phyloP scores from a whole-genome alignment of 805 yeast species.

The Schwanniomyces sp. region DNA sequence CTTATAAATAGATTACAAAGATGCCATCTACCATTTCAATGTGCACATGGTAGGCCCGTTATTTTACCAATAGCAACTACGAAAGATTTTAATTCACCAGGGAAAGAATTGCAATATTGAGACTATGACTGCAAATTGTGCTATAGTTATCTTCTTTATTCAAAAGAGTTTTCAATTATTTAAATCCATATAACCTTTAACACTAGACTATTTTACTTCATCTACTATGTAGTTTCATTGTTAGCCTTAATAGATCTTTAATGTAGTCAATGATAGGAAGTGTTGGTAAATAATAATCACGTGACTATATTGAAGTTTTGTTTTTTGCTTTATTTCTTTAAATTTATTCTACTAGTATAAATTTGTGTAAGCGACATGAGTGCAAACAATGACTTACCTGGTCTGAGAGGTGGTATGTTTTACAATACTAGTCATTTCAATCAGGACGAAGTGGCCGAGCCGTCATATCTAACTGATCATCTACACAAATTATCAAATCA shows the following conservation, averaged over 20 bases:
- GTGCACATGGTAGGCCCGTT: constrained; percentile 88
- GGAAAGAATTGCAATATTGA: too few species aligned
- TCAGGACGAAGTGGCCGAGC: background rate
- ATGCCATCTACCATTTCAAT: constrained; percentile 67
- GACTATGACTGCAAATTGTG: too few species aligned
- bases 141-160: too few species aligned
- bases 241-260: background rate
- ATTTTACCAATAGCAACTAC: constrained; percentile 50
- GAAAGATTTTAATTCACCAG: background rate
- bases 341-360: background rate
- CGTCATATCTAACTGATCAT: background rate
- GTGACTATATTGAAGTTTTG: background rate
- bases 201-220: background rate
- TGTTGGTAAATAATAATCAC: background rate
- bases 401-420: background rate
- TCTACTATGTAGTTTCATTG: background rate
- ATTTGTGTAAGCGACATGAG: background rate
- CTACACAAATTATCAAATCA: background rate
- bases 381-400: background rate
- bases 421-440: background rate
- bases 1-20: constrained; percentile 41
- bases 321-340: background rate
- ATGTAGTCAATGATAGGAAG: background rate
- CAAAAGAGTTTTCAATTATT: too few species aligned
- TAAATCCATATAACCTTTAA: too few species aligned